Evolutionary conservation across 495 filamentous ascomycete species (phyloP).

Genomic region (Penicillium cataractarum): DNA sequence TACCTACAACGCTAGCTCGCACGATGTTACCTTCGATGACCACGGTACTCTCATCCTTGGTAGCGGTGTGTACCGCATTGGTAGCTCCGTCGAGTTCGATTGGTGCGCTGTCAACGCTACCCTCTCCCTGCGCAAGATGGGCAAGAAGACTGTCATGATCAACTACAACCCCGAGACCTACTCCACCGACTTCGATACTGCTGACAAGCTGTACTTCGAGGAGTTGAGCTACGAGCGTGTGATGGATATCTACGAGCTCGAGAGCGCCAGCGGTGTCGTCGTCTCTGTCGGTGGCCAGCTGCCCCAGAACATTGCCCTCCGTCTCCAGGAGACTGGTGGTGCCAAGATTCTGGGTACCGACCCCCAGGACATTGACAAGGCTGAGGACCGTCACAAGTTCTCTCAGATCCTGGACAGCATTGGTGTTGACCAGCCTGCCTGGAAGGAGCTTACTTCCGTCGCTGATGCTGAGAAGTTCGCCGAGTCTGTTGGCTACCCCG

Average conservation of each 20-base stretch:
- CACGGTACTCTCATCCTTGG: conserved; percentile 89
- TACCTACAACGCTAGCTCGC: conserved; percentile 94
- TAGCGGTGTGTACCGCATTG: conserved; percentile 94
- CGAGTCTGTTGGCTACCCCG: conserved; percentile 82
- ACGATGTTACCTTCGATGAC: conserved; percentile 95
- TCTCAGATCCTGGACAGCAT: conserved; percentile 96
- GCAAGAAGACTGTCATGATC: conserved; percentile 98
- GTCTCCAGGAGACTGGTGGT: conserved; percentile 86
- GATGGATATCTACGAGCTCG: conserved; percentile 98
- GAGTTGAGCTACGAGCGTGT: conserved; percentile 96
- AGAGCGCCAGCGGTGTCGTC: conserved; percentile 83
- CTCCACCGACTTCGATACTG: conserved; percentile 87
- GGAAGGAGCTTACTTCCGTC: conserved; percentile 94
- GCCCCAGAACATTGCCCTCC: conserved; percentile 95
- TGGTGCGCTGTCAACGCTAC: conserved; percentile 98
- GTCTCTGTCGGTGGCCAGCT: conserved; percentile 96
- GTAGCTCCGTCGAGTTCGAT: conserved; percentile 97
- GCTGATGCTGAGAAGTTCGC: conserved; percentile 86
- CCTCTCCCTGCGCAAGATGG: conserved; percentile 80
- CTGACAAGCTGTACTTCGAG: conserved; percentile 97
- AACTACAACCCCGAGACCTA: conserved; percentile 94
- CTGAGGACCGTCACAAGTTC: conserved; percentile 97
- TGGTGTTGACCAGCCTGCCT: conserved; percentile 94
- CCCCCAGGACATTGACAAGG: conserved; percentile 92
- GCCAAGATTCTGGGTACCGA: conserved; percentile 91